Evolutionary conservation across 345 rosid genomes (phyloP).

Genomic region (Orychophragmus violaceus): DNA sequence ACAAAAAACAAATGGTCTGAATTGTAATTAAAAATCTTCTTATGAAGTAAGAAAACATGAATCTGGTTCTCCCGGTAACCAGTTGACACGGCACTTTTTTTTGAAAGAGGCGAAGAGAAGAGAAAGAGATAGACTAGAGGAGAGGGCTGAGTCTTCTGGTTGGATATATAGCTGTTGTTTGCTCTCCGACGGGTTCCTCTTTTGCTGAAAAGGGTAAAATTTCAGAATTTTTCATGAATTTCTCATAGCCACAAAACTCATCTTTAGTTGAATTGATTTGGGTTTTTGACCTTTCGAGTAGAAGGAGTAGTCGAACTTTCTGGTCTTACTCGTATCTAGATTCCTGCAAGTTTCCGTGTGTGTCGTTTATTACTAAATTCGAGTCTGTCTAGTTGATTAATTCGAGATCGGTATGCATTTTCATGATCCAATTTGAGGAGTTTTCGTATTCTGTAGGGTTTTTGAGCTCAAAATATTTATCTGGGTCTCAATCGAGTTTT

Average conservation of each 20-base stretch:
- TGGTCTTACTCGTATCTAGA: no score
- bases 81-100: constrained; percentile 21
- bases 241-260: not conserved
- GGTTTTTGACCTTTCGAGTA: not conserved
- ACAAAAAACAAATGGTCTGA: not conserved
- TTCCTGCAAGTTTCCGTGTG: not conserved
- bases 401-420: not conserved
- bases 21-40: constrained; percentile 9
- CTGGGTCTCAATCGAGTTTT: not conserved
- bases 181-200: constrained; percentile 20
- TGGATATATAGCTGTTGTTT: constrained; percentile 12
- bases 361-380: not conserved
- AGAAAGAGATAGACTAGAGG: constrained; percentile 1
- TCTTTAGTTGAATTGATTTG: not conserved
- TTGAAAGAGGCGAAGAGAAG: constrained; percentile 2
- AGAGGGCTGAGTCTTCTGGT: constrained; percentile 22
- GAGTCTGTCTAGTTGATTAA: not conserved
- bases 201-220: not conserved
- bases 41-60: constrained; percentile 1
- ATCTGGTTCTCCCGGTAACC: constrained; percentile 28
- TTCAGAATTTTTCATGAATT: not conserved
- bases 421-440: not conserved
- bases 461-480: not conserved
- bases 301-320: constrained; percentile 5
- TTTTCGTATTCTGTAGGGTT: not conserved